These are phyloP conservation scores for Mycosarcoma maydis DNA, from an alignment of 1,284 basidiomycete species.

Conservation along the genomic window DNA sequence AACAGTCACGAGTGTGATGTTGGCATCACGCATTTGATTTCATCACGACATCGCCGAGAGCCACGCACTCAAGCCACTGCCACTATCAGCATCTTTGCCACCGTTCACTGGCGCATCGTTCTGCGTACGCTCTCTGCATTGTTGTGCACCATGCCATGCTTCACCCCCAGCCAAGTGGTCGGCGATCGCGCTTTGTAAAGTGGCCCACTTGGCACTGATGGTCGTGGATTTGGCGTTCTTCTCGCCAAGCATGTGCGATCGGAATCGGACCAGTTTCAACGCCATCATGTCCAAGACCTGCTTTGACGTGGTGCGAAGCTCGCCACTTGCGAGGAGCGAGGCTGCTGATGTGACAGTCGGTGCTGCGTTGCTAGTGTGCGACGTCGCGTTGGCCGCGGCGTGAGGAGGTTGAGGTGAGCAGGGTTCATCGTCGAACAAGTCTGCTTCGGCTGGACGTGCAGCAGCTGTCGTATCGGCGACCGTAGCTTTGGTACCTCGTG, in stretches of 20 bases:
- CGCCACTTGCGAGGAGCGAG: not conserved
- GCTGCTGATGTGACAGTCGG: slow-evolving; percentile 1
- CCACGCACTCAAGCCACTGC: not conserved
- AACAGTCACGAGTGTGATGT: too few relatives aligned
- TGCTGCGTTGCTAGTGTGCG: not conserved
- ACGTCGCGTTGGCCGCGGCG: not conserved
- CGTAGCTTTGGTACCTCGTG: not conserved
- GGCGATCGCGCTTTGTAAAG: not conserved
- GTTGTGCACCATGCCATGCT: not conserved
- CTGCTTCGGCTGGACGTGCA: slow-evolving; percentile 1
- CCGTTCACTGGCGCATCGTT: not conserved
- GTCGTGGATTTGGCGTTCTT: not conserved
- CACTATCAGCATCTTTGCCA: too few relatives aligned
- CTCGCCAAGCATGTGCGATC: not conserved
- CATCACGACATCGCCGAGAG: slow-evolving; percentile 3
- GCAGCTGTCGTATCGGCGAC: not conserved
- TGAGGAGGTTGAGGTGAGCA: slow-evolving; percentile 17
- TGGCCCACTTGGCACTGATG: slow-evolving; percentile 11
- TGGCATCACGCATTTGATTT: too few relatives aligned
- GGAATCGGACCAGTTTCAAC: slow-evolving; percentile 14
- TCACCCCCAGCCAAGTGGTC: slow-evolving; percentile 1
- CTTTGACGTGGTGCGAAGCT: not conserved
- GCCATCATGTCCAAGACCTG: slow-evolving; percentile 13
- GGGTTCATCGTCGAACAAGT: slow-evolving; percentile 35
- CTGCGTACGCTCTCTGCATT: too few relatives aligned